Percentiles rank a stretch among this genome's conserved stretches.
phyloP scores from a whole-genome alignment of 495 filamentous ascomycete genomes.

The Jackrogersella minutella region DNA sequence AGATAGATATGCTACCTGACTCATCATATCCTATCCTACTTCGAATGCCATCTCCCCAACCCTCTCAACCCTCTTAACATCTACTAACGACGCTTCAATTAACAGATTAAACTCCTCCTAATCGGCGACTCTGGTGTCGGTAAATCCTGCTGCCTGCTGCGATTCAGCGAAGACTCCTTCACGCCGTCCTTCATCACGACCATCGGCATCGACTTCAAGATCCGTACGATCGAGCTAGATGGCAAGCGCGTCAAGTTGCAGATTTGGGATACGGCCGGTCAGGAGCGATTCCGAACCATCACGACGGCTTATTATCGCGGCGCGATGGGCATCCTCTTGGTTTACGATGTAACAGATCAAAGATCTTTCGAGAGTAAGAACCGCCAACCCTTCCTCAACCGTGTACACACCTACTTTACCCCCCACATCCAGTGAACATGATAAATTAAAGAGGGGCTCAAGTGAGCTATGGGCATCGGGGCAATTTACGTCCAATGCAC shows the following conservation, averaged over 20 bases:
- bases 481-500: neutral
- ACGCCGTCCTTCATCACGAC: conserved; percentile 99
- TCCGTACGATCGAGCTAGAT: conserved; percentile 96
- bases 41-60: neutral
- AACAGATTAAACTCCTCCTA: conserved; percentile 95
- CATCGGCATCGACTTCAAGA: conserved; percentile 99
- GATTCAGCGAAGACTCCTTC: conserved; percentile 99
- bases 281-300: conserved; percentile 98
- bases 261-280: conserved; percentile 99
- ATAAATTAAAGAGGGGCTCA: conserved; percentile 2
- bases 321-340: conserved; percentile 97
- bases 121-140: conserved; percentile 98
- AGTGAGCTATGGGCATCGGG: conserved; percentile 5
- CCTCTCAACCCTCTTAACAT: neutral
- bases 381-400: neutral
- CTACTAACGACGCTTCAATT: conserved; percentile 13
- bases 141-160: conserved; percentile 97
- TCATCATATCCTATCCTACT: neutral
- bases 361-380: conserved; percentile 92
- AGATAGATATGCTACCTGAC: neutral
- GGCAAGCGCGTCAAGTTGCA: conserved; percentile 98
- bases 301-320: conserved; percentile 98
- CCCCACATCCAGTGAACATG: neutral
- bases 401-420: neutral
- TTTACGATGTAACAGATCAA: conserved; percentile 99